A percentile compares a stretch with the other conserved stretches of the same genome.
phyloP scores from a whole-genome alignment of 805 yeast species.

The Saccharomyces cerevisiae region DNA sequence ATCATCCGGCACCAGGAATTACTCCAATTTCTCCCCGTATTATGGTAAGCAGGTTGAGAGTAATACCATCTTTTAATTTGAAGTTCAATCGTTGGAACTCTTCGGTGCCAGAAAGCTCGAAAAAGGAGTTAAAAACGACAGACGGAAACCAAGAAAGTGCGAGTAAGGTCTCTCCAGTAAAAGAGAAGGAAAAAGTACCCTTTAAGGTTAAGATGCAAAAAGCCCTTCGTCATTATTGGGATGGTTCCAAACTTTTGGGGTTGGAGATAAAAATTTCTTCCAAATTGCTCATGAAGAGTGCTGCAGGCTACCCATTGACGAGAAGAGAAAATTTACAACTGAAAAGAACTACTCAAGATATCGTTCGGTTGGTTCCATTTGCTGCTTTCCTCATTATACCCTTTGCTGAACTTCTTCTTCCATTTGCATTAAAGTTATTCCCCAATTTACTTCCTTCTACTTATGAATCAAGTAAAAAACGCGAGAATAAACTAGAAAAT shows the following conservation, averaged over 20 bases:
- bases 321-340: constrained; percentile 86
- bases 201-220: constrained; percentile 82
- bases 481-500: constrained; percentile 46
- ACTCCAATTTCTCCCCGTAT: not conserved
- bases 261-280: constrained; percentile 80
- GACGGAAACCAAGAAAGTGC: not conserved
- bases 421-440: constrained; percentile 83
- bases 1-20: not conserved
- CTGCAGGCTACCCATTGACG: constrained; percentile 83
- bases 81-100: not conserved
- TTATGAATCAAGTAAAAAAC: constrained; percentile 59
- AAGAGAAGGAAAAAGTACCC: constrained; percentile 35
- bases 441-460: constrained; percentile 93
- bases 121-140: not conserved
- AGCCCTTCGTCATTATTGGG: constrained; percentile 89
- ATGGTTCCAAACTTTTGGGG: constrained; percentile 89
- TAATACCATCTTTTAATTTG: not conserved
- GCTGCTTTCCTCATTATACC: constrained; percentile 85
- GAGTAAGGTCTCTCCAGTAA: not conserved
- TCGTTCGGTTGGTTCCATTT: constrained; percentile 84
- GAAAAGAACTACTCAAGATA: constrained; percentile 78
- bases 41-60: not conserved
- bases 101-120: not conserved
- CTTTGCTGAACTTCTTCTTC: constrained; percentile 86
- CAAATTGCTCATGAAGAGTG: constrained; percentile 69